These are phyloP conservation scores for Glebionis coronaria DNA, from an alignment of 129 eudicot genomes.

Conservation along the genomic window DNA sequence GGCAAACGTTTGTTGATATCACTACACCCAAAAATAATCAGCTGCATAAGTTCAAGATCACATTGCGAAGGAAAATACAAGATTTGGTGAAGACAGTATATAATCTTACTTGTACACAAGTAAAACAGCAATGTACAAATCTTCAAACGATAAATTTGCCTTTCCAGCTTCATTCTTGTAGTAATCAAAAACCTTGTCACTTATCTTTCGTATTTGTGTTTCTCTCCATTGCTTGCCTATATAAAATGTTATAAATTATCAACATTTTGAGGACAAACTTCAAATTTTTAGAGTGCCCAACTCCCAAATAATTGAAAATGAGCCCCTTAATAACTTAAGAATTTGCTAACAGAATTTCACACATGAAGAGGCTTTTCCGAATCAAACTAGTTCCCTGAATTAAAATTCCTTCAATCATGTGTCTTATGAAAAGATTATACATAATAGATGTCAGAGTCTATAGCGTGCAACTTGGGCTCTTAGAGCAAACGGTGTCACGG, in stretches of 20 bases:
- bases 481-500: too few species aligned
- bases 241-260: constrained; percentile 11
- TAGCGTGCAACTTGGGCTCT: too few species aligned
- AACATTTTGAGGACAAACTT: background rate
- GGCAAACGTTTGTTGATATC: constrained; percentile 91
- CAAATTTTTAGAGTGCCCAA: background rate
- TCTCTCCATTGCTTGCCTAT: constrained; percentile 94
- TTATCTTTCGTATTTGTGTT: constrained; percentile 61
- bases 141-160: constrained; percentile 70
- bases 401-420: too few species aligned
- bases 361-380: too few species aligned
- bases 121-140: constrained; percentile 80
- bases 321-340: background rate
- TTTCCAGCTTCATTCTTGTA: constrained; percentile 54
- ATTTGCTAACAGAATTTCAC: background rate
- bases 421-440: too few species aligned
- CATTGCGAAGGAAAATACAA: background rate
- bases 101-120: constrained; percentile 76
- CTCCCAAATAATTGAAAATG: background rate
- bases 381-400: too few species aligned
- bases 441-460: too few species aligned
- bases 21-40: constrained; percentile 34
- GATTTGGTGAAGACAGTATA: constrained; percentile 8
- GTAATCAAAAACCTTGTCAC: constrained; percentile 74
- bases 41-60: constrained; percentile 13